A percentile compares a stretch with the other conserved stretches of the same genome.
Evolutionary conservation across 169 alveolate genomes (phyloP).

Genomic region (Ichthyophthirius multifiliis): DNA sequence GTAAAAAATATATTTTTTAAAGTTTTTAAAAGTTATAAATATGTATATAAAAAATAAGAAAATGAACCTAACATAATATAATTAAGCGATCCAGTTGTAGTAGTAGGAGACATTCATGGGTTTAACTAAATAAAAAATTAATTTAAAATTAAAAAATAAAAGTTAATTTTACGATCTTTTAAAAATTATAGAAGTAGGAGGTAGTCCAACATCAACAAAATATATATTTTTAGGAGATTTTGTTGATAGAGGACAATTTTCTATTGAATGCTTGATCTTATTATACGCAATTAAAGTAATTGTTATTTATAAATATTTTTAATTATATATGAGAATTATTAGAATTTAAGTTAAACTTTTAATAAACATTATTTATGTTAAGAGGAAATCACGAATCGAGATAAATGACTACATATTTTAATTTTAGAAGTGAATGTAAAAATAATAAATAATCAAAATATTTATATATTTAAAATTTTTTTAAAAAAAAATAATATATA

Average conservation of each 20-base stretch:
- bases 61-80: constrained; percentile 48
- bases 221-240: constrained; percentile 97
- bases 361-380: constrained; percentile 51
- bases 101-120: constrained; percentile 70
- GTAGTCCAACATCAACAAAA: constrained; percentile 62
- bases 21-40: background rate
- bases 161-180: constrained; percentile 69
- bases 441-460: background rate
- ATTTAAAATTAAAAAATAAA: background rate
- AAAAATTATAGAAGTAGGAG: constrained; percentile 74
- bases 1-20: constrained; percentile 17
- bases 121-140: background rate
- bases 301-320: too few relatives aligned
- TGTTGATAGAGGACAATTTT: constrained; percentile 95
- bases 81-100: constrained; percentile 57
- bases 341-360: constrained; percentile 42
- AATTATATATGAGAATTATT: background rate
- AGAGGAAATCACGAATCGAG: constrained; percentile 84
- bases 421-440: constrained; percentile 61
- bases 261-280: constrained; percentile 91
- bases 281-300: constrained; percentile 86
- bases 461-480: background rate
- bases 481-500: background rate
- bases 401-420: constrained; percentile 59
- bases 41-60: background rate